Conservation (phyloP, 1,284 basidiomycete genomes). For the Neolentinus lepideus region DNA sequence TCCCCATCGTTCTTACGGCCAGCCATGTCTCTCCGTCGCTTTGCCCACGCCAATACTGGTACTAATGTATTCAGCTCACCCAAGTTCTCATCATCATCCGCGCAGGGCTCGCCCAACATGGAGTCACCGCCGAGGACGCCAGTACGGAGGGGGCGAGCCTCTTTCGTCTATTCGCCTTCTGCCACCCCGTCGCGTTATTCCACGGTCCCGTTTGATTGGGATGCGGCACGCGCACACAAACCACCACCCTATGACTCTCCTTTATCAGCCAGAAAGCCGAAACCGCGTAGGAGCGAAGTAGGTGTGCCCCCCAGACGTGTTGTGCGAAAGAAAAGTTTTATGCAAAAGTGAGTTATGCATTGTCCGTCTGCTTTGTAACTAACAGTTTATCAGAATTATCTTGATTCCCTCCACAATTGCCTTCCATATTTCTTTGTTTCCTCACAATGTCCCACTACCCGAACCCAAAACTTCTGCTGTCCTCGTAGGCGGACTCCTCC, state of each 20-base stretch:
- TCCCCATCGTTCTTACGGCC: slow-evolving; percentile 2
- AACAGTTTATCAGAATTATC: slow-evolving; percentile 32
- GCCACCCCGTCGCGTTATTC: slow-evolving; percentile 63
- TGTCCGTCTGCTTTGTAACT: neutral
- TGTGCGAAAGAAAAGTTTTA: slow-evolving; percentile 53
- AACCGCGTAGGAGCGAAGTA: slow-evolving; percentile 33
- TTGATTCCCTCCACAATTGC: slow-evolving; percentile 62
- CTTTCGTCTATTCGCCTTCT: slow-evolving; percentile 35
- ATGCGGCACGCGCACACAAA: slow-evolving; percentile 56
- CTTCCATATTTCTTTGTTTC: slow-evolving; percentile 69
- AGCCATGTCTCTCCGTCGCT: slow-evolving; percentile 44
- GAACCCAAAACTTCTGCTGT: slow-evolving; percentile 55
- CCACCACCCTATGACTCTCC: slow-evolving; percentile 67
- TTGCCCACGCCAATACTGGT: slow-evolving; percentile 40
- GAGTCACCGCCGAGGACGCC: neutral
- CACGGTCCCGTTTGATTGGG: slow-evolving; percentile 75
- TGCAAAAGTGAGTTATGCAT: slow-evolving; percentile 42
- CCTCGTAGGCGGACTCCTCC: slow-evolving; percentile 56
- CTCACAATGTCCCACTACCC: slow-evolving; percentile 67
- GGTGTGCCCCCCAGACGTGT: slow-evolving; percentile 37
- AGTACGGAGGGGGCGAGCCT: neutral
- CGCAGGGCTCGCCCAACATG: neutral
- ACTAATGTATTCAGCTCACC: slow-evolving; percentile 17
- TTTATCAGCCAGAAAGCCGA: slow-evolving; percentile 30
- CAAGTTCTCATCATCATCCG: slow-evolving; percentile 20